Evolutionary conservation across 2,329 filamentous ascomycete species (phyloP), one percentile per base, ranked within the genome.

Genomic region (Pseudocercospora ulei): DNA sequence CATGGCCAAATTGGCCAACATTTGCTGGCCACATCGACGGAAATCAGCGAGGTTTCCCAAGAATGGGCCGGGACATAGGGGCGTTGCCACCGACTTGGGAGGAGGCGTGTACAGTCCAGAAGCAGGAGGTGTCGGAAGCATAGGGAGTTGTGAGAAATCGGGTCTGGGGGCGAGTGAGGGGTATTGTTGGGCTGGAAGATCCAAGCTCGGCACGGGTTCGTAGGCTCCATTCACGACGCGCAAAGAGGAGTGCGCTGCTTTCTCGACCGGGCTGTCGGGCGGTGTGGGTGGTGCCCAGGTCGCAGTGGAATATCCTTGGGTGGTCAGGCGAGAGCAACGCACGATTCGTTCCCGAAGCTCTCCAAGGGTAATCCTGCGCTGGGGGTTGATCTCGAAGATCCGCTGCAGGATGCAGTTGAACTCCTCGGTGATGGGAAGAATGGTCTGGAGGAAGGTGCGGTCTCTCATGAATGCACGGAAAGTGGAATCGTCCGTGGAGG

Each of bases 381-480:
- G 72, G 41, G 90, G 87, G 63, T 90, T 79, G 61, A 78, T 76
- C 57, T 88, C 80, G 62, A 98, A 98, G 55, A 96, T 82, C 56
- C 81, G 76, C 51, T 77, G 78, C 54, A 98, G 67, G 49, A 98
- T 92, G 58, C 75, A 71, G 66, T 95, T 87, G 60, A 96, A 72
- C 59, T 95, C 87, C 59, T 83, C 72, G 39, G 90, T 87, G 56
- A 98, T 66, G 13, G 90, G 88, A 41, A 98, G 73, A 55, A 98
- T 98, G 47, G 85, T 82, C 69, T 86, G 82, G 50, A 98, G 69
- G 62, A 96, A 98, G 58, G 81, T 79, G 46, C 77, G 76, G 58
- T 86, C 85, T 68, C 80, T 80, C 53, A 82, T 74, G 65, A 82
- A 96, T 38, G 87, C 87, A 56, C 82, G 77, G 73, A 96, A 98